Conservation (phyloP, 2,329 filamentous ascomycete species). For the Nigrospora osmanthi region DNA sequence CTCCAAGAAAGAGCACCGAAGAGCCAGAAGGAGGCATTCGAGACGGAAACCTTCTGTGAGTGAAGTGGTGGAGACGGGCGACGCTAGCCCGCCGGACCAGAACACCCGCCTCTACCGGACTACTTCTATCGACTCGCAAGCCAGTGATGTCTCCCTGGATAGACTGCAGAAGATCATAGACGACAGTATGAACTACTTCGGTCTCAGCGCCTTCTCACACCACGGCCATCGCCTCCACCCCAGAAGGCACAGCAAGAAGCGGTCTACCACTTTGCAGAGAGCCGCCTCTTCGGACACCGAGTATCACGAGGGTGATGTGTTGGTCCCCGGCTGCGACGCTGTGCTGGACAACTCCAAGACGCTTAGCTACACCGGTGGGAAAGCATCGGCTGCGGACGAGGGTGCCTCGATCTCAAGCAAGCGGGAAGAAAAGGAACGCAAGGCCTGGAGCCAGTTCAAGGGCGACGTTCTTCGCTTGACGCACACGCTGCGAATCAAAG, state of each 20-base stretch:
- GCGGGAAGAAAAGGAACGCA: conserved; percentile 57
- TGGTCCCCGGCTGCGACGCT: conserved; percentile 81
- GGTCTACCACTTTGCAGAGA: conserved; percentile 31
- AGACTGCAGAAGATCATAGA: conserved; percentile 74
- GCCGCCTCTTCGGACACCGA: conserved; percentile 76
- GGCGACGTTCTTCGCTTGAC: conserved; percentile 82
- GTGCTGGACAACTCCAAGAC: conserved; percentile 87
- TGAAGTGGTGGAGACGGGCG: conserved; percentile 4
- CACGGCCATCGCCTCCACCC: conserved; percentile 32
- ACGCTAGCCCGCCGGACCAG: conserved; percentile 4
- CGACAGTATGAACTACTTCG: conserved; percentile 50
- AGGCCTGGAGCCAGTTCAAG: conserved; percentile 83
- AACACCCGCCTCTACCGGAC: conserved; percentile 24
- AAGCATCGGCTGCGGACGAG: conserved; percentile 29
- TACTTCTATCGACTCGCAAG: conserved; percentile 56
- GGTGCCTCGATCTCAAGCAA: conserved; percentile 31
- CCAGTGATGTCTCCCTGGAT: conserved; percentile 67
- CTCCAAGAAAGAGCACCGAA: conserved; percentile 52
- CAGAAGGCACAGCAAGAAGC: conserved; percentile 29
- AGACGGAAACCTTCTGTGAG: conserved; percentile 13
- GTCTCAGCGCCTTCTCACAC: conserved; percentile 36
- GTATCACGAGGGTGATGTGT: conserved; percentile 67
- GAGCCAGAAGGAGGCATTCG: conserved; percentile 34
- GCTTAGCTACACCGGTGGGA: conserved; percentile 61
- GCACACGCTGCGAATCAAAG: conserved; percentile 83